Evolutionary conservation across 257 asterid species (phyloP), one percentile per base, ranked within the genome.

Genomic region (Fraxinus quadrangulata): DNA sequence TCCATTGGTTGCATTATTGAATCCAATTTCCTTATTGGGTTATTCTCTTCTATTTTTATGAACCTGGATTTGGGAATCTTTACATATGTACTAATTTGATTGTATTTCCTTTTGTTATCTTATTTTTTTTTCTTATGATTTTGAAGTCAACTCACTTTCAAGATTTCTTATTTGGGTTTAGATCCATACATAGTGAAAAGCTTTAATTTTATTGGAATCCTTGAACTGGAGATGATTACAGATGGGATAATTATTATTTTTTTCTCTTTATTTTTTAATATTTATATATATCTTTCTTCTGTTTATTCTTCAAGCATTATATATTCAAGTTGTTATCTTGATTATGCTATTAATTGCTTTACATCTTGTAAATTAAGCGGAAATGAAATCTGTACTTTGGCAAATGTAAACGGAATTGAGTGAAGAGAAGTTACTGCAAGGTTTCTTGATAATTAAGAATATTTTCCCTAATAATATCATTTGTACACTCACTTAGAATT

Each of bases 161-260:
- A 81, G 77, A 75, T 75, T 71, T 84, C 66, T 45, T 54, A 69
- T 75, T 42, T 69, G 75, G 78, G 83, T 23, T 76, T 75, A 83
- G 87, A 81, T 78, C 85, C 84, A 39, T 45, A 37, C 56, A 61
- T 23, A 16, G 21, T 39, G 8, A 40, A 49, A 76, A 16, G 40
- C 30, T 37, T 39, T 36, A 26, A 23, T 63, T 65, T 78, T 63
- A 3, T 47, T 72, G 45, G 68, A 49, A 10, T 70, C 40, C 45
- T 5, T 30, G 59, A 23, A 42, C 33, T 17, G 13, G 30, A 71
- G 49, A 61, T 56, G 63, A 17, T 14, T 19, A 17, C 9, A 19
- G n/a, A 63, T 63, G 78, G 71, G 66, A 49, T 47, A 40, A 17
- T 37, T 37, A 47, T 63, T 66, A 1, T 40, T 65, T 34, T 42